Evolutionary conservation across 441 rosid species (phyloP), one percentile per base, ranked within the genome.

Genomic region (Erodium texanum): DNA sequence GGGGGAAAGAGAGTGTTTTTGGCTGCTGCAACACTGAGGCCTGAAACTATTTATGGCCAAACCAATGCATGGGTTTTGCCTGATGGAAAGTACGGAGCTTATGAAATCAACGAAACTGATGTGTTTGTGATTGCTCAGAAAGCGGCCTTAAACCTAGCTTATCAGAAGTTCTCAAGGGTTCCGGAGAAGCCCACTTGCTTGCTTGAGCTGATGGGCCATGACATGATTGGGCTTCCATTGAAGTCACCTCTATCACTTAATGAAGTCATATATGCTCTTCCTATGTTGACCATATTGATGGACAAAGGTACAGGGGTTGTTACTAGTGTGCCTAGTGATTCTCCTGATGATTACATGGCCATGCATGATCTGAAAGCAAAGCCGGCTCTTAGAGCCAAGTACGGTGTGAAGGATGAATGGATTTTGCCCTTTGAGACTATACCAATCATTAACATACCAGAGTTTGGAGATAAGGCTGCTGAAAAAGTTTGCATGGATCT

Each of bases 11-110:
- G 77, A 36, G 89, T 91, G 68, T 93, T 81, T 78, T 75, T 93
- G 78, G 97, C 82, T 71, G 96, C 97, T 66, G 97, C 93, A 64
- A 91, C 99, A 5, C 59, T 91, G 86, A 91, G 97, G 76, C 99
- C 99, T 0, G 96, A 93, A 86, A 93, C 97, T 27, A 87, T 93
- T 97, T 93, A 87, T 22, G 99, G 97, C 58, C 97, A 89, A 74
- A 93, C 99, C 52, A 93, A 93, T 70, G 96, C 95, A 22, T 93
- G 99, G 98, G 96, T 91, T 12, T 75, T 91, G 68, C 96, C 96
- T 48, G 93, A 93, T 77, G 98, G 97, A 56, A 81, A 87, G 70
- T 93, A 93, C 72, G 98, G 97, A 74, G 98, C 98, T 61, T 93
- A 81, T 76, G 98, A 91, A 63, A 85, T 93, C 66, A 91, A 75